These are phyloP conservation scores for Arctostaphylos glauca DNA, from an alignment of 148 eudicot genomes.

Conservation along the genomic window DNA sequence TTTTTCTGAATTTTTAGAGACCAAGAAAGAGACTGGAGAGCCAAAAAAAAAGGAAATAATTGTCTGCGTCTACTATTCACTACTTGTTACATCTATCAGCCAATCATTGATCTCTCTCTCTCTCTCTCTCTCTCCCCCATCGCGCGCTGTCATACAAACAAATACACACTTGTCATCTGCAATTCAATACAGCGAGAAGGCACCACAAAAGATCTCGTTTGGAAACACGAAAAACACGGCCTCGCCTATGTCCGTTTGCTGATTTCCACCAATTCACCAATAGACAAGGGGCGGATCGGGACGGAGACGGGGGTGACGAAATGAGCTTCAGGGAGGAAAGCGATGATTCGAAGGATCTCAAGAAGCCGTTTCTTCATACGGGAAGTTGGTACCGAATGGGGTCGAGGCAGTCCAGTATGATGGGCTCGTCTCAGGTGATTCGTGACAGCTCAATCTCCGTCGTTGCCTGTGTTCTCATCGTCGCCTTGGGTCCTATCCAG, in stretches of 20 bases:
- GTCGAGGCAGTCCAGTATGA: constrained; percentile 80
- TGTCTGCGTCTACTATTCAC: background rate
- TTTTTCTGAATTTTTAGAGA: too few relatives aligned
- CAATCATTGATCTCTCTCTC: background rate
- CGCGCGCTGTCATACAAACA: too few relatives aligned
- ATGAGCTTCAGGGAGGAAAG: constrained; percentile 77
- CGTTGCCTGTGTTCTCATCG: constrained; percentile 85
- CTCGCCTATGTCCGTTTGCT: background rate
- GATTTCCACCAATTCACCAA: background rate
- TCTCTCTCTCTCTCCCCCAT: background rate
- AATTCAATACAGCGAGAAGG: background rate
- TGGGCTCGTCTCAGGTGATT: constrained; percentile 72
- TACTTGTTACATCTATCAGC: background rate
- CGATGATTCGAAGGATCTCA: constrained; percentile 55
- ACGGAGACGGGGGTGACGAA: constrained; percentile 11
- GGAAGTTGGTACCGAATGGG: constrained; percentile 99
- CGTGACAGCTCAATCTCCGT: constrained; percentile 82
- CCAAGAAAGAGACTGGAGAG: too few relatives aligned
- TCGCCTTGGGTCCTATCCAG: constrained; percentile 93
- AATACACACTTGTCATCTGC: background rate
- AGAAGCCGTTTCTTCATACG: constrained; percentile 87
- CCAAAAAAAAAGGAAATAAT: too few relatives aligned
- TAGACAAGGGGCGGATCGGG: background rate
- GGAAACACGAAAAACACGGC: background rate
- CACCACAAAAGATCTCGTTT: background rate